Conservation (phyloP, 164 flowering plant genomes). For the Kingdonia uniflora region DNA sequence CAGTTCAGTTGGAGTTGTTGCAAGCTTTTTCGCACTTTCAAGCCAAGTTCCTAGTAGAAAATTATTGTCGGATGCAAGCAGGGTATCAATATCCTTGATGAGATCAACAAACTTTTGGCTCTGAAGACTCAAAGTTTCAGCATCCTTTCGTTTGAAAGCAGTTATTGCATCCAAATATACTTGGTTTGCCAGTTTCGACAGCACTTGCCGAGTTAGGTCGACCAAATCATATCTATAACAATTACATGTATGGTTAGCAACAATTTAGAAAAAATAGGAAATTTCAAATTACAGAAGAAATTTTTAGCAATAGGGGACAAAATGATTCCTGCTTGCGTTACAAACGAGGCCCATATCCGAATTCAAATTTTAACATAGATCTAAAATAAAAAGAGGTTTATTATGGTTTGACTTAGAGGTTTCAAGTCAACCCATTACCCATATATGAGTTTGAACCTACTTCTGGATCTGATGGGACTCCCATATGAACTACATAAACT, state of each 20-base stretch:
- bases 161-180: conserved; percentile 60
- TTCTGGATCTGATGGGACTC: too few species aligned
- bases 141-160: conserved; percentile 48
- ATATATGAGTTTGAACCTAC: too few species aligned
- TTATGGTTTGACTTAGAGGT: too few species aligned
- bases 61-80: conserved; percentile 79
- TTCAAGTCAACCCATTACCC: too few species aligned
- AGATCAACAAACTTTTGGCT: conserved; percentile 58
- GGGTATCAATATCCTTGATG: conserved; percentile 66
- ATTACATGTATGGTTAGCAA: neutral
- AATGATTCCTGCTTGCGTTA: too few species aligned
- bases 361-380: too few species aligned
- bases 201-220: conserved; percentile 82
- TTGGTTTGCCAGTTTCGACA: conserved; percentile 83
- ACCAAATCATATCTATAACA: conserved; percentile 85
- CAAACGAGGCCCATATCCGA: too few species aligned
- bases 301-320: too few species aligned
- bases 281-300: too few species aligned
- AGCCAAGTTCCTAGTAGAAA: conserved; percentile 95
- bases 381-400: too few species aligned
- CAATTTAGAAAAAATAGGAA: too few species aligned
- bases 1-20: conserved; percentile 41
- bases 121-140: conserved; percentile 28
- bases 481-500: too few species aligned
- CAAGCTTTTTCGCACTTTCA: conserved; percentile 71